phyloP scores from a whole-genome alignment of 1,284 basidiomycete genomes.

The Sanghuangporus weigelae region DNA sequence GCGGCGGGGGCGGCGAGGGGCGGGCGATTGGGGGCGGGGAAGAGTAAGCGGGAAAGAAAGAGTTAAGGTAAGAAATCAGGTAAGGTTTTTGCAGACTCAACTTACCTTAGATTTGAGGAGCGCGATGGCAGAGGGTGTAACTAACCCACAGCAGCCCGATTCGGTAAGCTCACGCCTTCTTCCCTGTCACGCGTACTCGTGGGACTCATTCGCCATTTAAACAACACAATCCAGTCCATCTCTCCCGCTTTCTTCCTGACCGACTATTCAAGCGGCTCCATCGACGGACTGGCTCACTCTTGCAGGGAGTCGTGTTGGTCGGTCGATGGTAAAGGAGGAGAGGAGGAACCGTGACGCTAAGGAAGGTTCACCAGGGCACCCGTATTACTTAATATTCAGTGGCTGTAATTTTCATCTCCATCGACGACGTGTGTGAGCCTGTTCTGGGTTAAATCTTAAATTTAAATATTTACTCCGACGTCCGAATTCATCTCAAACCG shows the following conservation, averaged over 20 bases:
- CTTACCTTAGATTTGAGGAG: conserved; percentile 7
- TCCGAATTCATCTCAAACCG: neutral
- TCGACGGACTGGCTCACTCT: neutral
- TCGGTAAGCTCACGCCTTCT: neutral
- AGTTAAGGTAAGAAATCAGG: neutral
- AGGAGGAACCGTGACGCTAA: conserved; percentile 1
- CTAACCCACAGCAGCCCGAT: neutral
- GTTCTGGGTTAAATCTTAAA: conserved; percentile 2
- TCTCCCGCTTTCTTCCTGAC: neutral
- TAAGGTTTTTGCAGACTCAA: conserved; percentile 1
- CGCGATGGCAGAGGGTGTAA: neutral
- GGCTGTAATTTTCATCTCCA: conserved; percentile 11
- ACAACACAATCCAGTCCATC: neutral
- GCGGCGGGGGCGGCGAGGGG: neutral
- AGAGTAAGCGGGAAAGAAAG: neutral
- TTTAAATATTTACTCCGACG: conserved; percentile 13
- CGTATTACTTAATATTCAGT: conserved; percentile 8
- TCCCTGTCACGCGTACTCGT: neutral
- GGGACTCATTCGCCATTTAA: neutral
- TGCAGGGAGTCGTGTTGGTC: neutral
- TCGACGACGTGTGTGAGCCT: conserved; percentile 10
- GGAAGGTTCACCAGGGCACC: neutral
- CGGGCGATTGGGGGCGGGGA: neutral
- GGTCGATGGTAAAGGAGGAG: neutral
- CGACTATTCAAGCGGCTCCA: neutral